A percentile compares a stretch with the other conserved stretches of the same genome.
Conservation (phyloP, 345 rosid genomes). For the Mallotus nudiflorus region DNA sequence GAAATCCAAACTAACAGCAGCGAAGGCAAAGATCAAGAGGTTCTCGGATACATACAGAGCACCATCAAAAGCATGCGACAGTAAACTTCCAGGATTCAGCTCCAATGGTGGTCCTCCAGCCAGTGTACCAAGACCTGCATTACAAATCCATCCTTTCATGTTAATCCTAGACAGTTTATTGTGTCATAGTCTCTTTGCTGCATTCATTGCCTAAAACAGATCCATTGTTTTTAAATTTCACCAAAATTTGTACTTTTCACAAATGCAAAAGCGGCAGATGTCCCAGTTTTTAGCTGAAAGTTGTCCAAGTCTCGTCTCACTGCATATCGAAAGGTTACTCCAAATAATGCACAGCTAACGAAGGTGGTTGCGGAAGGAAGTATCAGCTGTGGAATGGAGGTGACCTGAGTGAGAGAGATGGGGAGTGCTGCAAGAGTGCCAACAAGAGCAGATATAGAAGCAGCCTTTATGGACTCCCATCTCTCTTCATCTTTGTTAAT, state of each 20-base stretch:
- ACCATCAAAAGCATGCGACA: constrained; percentile 46
- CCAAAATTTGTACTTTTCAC: constrained; percentile 57
- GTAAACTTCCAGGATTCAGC: constrained; percentile 42
- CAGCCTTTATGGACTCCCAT: constrained; percentile 75
- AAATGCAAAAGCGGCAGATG: constrained; percentile 74
- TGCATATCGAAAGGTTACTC: constrained; percentile 77
- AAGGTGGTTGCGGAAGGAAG: constrained; percentile 61
- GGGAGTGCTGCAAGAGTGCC: constrained; percentile 74
- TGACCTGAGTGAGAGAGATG: constrained; percentile 54
- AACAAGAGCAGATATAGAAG: constrained; percentile 63
- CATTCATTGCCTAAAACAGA: too few species aligned
- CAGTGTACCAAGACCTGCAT: constrained; percentile 66
- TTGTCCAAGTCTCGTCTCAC: constrained; percentile 77
- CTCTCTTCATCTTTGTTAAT: constrained; percentile 63
- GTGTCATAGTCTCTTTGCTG: too few species aligned
- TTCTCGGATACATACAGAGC: constrained; percentile 47
- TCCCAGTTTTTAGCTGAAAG: constrained; percentile 70
- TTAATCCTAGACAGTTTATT: background rate
- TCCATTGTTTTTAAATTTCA: background rate
- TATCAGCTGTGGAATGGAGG: constrained; percentile 46
- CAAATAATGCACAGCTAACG: constrained; percentile 85
- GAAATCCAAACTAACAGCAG: constrained; percentile 57
- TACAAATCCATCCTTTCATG: background rate
- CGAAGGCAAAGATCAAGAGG: constrained; percentile 50
- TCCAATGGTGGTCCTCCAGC: constrained; percentile 68